Conservation (phyloP, 225 moss, liverwort and hornwort species). For the Polytrichum commune region DNA sequence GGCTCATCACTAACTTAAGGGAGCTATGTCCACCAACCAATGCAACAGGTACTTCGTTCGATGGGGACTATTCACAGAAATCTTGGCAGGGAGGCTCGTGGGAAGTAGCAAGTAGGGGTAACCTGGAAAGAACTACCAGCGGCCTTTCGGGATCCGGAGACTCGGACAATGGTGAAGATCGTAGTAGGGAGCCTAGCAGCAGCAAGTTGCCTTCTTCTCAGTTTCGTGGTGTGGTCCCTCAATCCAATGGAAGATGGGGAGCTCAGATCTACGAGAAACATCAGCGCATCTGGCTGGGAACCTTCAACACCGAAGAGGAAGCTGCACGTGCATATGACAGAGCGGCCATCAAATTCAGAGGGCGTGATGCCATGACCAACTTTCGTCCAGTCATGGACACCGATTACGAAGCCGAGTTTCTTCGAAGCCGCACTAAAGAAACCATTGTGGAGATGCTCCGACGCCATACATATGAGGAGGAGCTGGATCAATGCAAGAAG, state of each 20-base stretch:
- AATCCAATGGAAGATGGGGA: slow-evolving; percentile 98
- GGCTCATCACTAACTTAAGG: slow-evolving; percentile 12
- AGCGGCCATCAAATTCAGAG: slow-evolving; percentile 97
- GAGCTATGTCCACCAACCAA: background rate
- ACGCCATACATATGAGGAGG: slow-evolving; percentile 95
- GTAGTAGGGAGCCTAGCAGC: slow-evolving; percentile 59
- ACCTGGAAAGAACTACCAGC: slow-evolving; percentile 47
- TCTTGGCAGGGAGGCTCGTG: slow-evolving; percentile 42
- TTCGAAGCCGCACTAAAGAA: slow-evolving; percentile 77
- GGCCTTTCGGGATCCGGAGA: slow-evolving; percentile 65
- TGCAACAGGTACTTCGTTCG: slow-evolving; percentile 45
- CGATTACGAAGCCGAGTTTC: slow-evolving; percentile 85
- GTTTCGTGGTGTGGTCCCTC: slow-evolving; percentile 96
- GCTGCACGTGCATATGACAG: slow-evolving; percentile 92
- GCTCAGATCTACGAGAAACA: slow-evolving; percentile 99
- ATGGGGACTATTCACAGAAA: slow-evolving; percentile 39
- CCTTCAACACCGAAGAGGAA: slow-evolving; percentile 97
- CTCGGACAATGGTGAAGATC: slow-evolving; percentile 86
- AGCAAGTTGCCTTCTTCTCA: slow-evolving; percentile 94
- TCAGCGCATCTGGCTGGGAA: slow-evolving; percentile 96
- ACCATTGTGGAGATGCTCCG: slow-evolving; percentile 97
- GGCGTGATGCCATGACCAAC: slow-evolving; percentile 96
- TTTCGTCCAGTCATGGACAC: slow-evolving; percentile 82
- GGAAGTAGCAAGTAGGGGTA: slow-evolving; percentile 41
- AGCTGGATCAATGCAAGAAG: slow-evolving; percentile 92